Evolutionary conservation across 2,329 filamentous ascomycete genomes (phyloP).

Genomic region (Whalleya microplaca): DNA sequence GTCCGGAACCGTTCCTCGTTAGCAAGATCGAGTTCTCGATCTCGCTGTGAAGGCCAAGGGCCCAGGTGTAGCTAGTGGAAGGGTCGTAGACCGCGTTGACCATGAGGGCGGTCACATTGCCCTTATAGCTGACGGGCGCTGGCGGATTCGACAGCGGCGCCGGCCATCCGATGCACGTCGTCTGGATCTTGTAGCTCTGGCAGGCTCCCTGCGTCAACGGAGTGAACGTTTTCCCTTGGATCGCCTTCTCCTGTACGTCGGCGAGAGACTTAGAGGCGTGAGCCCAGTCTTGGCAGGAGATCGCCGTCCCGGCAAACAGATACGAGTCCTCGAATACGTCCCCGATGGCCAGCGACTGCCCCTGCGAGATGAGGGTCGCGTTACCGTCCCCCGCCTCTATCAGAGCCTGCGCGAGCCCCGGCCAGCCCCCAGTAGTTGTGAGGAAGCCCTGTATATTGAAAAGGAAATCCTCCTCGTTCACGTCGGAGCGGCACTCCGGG

Average conservation of each 20-base stretch:
- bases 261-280: conserved; percentile 29
- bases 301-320: conserved; percentile 36
- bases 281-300: conserved; percentile 45
- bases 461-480: conserved; percentile 40
- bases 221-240: conserved; percentile 35
- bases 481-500: conserved; percentile 28
- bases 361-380: conserved; percentile 39
- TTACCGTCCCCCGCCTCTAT: conserved; percentile 40
- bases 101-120: conserved; percentile 40
- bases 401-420: conserved; percentile 28
- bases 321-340: conserved; percentile 30
- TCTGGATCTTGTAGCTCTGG: conserved; percentile 41
- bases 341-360: conserved; percentile 29
- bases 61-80: conserved; percentile 44
- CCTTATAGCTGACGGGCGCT: conserved; percentile 28
- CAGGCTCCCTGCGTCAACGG: conserved; percentile 41
- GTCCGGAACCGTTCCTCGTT: conserved; percentile 44
- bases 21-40: conserved; percentile 42
- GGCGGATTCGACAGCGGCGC: conserved; percentile 40
- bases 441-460: conserved; percentile 39
- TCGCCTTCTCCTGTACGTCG: conserved; percentile 33
- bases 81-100: conserved; percentile 46
- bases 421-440: conserved; percentile 26
- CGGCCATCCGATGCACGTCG: conserved; percentile 46
- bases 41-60: conserved; percentile 36